Percentiles rank a stretch among this genome's conserved stretches.
phyloP scores from a whole-genome alignment of 2,329 filamentous ascomycete species.

The Fusarium multiceps region DNA sequence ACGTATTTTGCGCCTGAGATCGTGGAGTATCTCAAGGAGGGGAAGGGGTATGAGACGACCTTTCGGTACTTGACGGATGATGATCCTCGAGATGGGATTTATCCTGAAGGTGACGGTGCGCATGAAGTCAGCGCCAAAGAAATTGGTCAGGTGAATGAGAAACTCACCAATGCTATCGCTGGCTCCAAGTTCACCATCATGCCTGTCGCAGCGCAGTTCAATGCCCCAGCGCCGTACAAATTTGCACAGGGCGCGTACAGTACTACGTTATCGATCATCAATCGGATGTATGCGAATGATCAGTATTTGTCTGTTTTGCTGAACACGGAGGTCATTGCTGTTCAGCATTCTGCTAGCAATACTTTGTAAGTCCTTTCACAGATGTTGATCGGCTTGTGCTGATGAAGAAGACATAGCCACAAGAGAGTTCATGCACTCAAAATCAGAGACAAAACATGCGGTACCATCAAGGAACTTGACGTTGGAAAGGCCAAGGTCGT shows the following conservation, averaged over 20 bases:
- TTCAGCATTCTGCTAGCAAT: not conserved
- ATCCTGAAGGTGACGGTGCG: slow-evolving; percentile 9
- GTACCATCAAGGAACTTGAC: slow-evolving; percentile 12
- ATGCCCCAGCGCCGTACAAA: slow-evolving; percentile 28
- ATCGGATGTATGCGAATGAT: slow-evolving; percentile 39
- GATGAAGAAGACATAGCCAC: not conserved
- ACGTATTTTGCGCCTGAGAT: slow-evolving; percentile 2
- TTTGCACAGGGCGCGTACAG: slow-evolving; percentile 33
- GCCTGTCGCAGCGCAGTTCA: slow-evolving; percentile 35
- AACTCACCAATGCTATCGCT: slow-evolving; percentile 1
- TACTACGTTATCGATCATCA: slow-evolving; percentile 30
- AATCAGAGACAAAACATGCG: slow-evolving; percentile 15
- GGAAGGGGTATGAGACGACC: not conserved
- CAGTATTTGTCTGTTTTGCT: slow-evolving; percentile 26
- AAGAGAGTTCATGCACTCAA: slow-evolving; percentile 23
- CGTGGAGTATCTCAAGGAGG: not conserved
- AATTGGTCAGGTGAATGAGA: slow-evolving; percentile 4
- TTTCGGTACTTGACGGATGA: slow-evolving; percentile 28
- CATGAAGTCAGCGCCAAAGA: slow-evolving; percentile 14
- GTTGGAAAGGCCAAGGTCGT: slow-evolving; percentile 32
- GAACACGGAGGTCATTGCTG: slow-evolving; percentile 28
- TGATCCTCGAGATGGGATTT: slow-evolving; percentile 6
- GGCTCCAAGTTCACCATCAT: slow-evolving; percentile 13
- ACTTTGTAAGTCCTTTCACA: not conserved
- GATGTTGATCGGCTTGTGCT: too few relatives aligned